Evolutionary conservation across 306 rosid genomes (phyloP), one percentile per base, ranked within the genome.

Genomic region (Crotalaria pallida): DNA sequence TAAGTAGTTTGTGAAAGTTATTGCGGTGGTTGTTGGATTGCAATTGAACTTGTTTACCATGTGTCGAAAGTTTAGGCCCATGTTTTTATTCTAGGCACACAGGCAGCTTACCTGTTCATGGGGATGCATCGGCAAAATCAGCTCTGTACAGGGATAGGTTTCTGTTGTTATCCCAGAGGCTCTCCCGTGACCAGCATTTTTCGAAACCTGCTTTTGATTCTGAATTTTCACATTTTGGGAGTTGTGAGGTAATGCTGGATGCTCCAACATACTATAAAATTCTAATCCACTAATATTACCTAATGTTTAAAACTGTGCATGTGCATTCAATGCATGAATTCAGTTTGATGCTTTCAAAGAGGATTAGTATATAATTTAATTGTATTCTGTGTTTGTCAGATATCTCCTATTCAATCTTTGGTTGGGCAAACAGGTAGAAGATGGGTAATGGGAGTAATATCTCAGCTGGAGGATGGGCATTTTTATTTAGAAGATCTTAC

Each of bases 331-430:
- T 58, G 21, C 10, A 5, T 65, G 3, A 16, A 44, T 51, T 68
- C 64, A 13, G 34, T 48, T 15, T 64, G 26, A 21, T 73, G 26
- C 22, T 73, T 56, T 63, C 50, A 40, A 44, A 3, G 67, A 72
- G 63, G 45, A 56, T 49, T 56, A 56, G 13, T n/a, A 52, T 44
- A 23, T 43, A 33, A 52, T 3, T 17, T 65, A 49, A 3, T 71
- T n/a, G 24, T 64, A 13, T 79, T 60, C 6, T 74, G 23, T 71
- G 48, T 67, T 66, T 73, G 71, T 22, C 89, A 88, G 99, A 88
- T 94, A 78, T 94, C 99, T 78, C 96, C 94, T 29, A 91, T 94
- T 77, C 99, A 88, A 79, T 91, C 99, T 69, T 79, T 94, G 71
- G 94, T 94, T 65, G 97, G 97, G 69, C 89, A 84, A 76, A 74